Conservation (phyloP, 208 protist species). For the Acanthamoeba lenticulata region DNA sequence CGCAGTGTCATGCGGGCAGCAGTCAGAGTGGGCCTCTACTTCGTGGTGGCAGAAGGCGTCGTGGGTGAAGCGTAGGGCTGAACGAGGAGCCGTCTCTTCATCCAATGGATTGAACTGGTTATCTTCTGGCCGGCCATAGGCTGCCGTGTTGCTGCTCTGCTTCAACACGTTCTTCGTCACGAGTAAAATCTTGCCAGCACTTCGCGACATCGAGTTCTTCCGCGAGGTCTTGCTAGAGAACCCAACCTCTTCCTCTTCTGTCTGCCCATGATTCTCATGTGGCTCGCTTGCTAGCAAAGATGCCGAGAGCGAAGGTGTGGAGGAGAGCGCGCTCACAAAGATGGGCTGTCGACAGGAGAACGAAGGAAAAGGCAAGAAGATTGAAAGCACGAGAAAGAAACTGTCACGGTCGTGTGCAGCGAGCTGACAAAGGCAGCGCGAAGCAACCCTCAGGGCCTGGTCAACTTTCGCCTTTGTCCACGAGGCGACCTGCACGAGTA, state of each 20-base stretch:
- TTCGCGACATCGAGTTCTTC: background rate
- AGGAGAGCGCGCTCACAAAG: too few species aligned
- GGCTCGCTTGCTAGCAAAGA: too few species aligned
- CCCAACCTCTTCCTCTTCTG: too few species aligned
- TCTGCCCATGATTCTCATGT: too few species aligned
- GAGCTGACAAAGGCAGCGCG: background rate
- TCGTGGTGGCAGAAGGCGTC: background rate
- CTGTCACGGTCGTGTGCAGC: background rate
- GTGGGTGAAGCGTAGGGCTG: background rate
- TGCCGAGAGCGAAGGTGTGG: background rate
- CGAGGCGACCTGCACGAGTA: background rate
- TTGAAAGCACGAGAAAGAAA: background rate
- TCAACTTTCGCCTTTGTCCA: background rate
- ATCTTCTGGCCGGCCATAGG: background rate
- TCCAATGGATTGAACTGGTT: background rate
- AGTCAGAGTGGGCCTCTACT: background rate
- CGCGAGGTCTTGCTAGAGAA: too few species aligned
- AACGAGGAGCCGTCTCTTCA: background rate
- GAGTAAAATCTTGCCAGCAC: background rate
- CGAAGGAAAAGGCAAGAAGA: too few species aligned
- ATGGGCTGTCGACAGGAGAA: too few species aligned
- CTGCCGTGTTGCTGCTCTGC: background rate
- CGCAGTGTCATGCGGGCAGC: background rate
- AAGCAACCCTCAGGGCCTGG: background rate
- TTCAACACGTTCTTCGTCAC: background rate